A percentile compares a stretch with the other conserved stretches of the same genome.
Conservation (phyloP, 2,329 filamentous ascomycete genomes). For the Alternaria gansuensis region DNA sequence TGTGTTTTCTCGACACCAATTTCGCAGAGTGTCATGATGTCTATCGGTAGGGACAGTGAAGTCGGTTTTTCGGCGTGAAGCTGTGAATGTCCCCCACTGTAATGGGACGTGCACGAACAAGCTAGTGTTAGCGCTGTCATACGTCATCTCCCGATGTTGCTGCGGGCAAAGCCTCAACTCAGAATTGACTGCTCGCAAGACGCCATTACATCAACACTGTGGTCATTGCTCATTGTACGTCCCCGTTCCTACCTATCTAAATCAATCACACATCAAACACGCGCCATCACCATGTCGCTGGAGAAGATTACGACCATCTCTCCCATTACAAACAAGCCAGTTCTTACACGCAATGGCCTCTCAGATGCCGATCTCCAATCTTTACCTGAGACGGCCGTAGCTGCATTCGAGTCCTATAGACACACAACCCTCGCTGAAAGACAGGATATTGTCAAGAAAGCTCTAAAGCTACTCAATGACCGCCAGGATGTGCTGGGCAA, state of each 20-base stretch:
- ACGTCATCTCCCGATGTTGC: slow-evolving; percentile 29
- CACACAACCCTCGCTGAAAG: slow-evolving; percentile 78
- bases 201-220: slow-evolving; percentile 16
- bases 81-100: slow-evolving; percentile 21
- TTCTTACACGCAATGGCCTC: slow-evolving; percentile 80
- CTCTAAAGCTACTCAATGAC: slow-evolving; percentile 73
- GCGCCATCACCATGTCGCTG: slow-evolving; percentile 57
- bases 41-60: slow-evolving; percentile 8
- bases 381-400: slow-evolving; percentile 75
- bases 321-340: slow-evolving; percentile 83
- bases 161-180: slow-evolving; percentile 22
- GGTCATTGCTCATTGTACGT: slow-evolving; percentile 22
- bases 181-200: slow-evolving; percentile 29
- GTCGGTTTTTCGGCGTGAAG: slow-evolving; percentile 22
- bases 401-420: slow-evolving; percentile 79
- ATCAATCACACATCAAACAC: slow-evolving; percentile 17
- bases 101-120: slow-evolving; percentile 12
- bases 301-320: slow-evolving; percentile 81
- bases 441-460: slow-evolving; percentile 81
- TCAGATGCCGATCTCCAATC: slow-evolving; percentile 73
- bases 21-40: background rate
- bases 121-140: slow-evolving; percentile 17
- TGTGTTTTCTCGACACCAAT: background rate
- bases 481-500: slow-evolving; percentile 81
- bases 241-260: slow-evolving; percentile 30